Base-by-base conservation (phyloP, 345 rosid species). In the Mercurialis annua region DNA sequence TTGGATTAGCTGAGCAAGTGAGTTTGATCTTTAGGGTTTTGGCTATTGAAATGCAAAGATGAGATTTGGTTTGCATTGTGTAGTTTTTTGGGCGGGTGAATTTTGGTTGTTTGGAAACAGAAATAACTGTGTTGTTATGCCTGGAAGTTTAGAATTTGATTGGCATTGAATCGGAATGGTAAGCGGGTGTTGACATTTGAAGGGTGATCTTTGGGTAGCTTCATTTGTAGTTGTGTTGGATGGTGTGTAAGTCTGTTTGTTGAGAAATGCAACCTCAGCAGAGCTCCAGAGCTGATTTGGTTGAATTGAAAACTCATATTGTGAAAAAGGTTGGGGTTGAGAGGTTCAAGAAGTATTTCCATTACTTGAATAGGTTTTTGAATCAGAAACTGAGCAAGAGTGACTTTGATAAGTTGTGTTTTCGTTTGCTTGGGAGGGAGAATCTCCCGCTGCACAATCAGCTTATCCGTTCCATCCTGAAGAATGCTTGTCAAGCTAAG, bases 301-400 rank as follows among this genome's bases (percentile, higher is more conserved):
- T 74, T 76, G 99, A 92, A 74, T 64, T 92, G 71, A 92, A 82
- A 83, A 46, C 79, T 73, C 88, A 78, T 70, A 82, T 95, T 60
- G 90, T 79, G 59, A 95, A 88, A 86, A 92, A 81, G 83, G 77
- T 95, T 77, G 99, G 99, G 49, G 77, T 59, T 71, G 99, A 95
- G 66, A 90, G 86, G 81, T 85, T 89, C 6, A 88, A 81, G 71
- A 85, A 84, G 71, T 95, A 95, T 60, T 92, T 92, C 69, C 78
- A 77, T 71, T 79, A 81, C 78, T 75, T 95, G 85, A 87, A 81
- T 27, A 86, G 92, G 79, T 95, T 92, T 79, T 71, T 95, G 65
- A 83, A 87, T 79, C 92, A 84, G 79, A 95, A 85, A 82, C 81
- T 89, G 65, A 85, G 81, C 69, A 95, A 95, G 86, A 85, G 80